Percentiles rank a stretch among this genome's conserved stretches.
These are phyloP conservation scores for Puccinia hordei DNA, from an alignment of 1,284 basidiomycete genomes.

Conservation along the genomic window DNA sequence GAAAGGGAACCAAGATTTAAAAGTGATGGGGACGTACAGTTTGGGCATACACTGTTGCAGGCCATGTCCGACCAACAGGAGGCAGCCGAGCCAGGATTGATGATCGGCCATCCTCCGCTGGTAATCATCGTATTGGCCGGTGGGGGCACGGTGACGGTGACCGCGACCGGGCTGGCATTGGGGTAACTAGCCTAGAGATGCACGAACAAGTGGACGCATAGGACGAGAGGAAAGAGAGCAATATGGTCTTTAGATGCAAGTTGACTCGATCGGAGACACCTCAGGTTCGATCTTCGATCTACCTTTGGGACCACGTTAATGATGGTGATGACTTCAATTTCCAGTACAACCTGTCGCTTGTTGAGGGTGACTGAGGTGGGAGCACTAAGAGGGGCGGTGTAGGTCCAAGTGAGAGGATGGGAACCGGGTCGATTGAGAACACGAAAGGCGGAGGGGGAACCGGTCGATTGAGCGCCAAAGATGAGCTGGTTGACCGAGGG, in stretches of 20 bases:
- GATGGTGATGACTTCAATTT: conserved; percentile 36
- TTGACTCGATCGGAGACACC: too few relatives aligned
- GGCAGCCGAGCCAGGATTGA: conserved; percentile 29
- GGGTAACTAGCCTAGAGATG: neutral
- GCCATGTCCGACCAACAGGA: conserved; percentile 49
- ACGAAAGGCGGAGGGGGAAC: neutral
- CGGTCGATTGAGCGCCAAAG: conserved; percentile 2
- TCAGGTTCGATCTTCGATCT: too few relatives aligned
- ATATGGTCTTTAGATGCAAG: neutral
- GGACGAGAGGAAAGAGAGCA: neutral
- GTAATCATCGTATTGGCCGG: conserved; percentile 31
- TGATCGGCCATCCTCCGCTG: conserved; percentile 45
- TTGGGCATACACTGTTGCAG: conserved; percentile 48
- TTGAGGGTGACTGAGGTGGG: conserved; percentile 16
- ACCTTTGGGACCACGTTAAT: conserved; percentile 32
- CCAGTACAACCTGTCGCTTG: conserved; percentile 41
- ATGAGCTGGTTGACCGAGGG: neutral
- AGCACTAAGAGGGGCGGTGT: neutral
- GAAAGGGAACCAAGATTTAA: neutral
- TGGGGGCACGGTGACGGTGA: conserved; percentile 47
- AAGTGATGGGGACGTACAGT: conserved; percentile 1
- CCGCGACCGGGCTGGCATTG: conserved; percentile 27
- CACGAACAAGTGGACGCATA: neutral
- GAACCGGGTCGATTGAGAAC: neutral
- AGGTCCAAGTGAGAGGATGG: neutral